A percentile compares a stretch with the other conserved stretches of the same genome.
These are phyloP conservation scores for Tuber aestivum DNA, from an alignment of 495 filamentous ascomycete species.

Conservation along the genomic window DNA sequence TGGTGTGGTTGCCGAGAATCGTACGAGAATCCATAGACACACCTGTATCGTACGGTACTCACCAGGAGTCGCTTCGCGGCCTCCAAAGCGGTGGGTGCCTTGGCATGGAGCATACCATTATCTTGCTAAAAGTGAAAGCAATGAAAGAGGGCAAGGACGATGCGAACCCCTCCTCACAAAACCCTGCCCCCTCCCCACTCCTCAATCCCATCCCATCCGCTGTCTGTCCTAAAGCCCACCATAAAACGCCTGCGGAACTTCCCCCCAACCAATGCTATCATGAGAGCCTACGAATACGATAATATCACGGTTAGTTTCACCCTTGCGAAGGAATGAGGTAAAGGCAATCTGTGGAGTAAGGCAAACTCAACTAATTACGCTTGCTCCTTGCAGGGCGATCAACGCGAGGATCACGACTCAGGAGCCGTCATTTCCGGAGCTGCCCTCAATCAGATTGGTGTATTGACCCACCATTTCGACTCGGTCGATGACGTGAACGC, in stretches of 20 bases:
- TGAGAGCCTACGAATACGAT: conserved; percentile 83
- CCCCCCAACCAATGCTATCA: conserved; percentile 43
- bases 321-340: conserved; percentile 29
- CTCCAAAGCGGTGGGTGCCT: too few relatives aligned
- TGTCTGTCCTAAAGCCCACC: conserved; percentile 9
- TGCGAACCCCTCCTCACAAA: conserved; percentile 16
- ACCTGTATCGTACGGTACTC: too few relatives aligned
- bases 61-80: too few relatives aligned
- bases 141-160: conserved; percentile 13
- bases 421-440: conserved; percentile 56
- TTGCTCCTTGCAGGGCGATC: conserved; percentile 63
- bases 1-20: too few relatives aligned
- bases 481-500: conserved; percentile 51
- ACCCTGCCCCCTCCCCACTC: conserved; percentile 14
- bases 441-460: conserved; percentile 67
- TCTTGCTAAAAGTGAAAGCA: too few relatives aligned
- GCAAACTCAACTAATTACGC: conserved; percentile 1
- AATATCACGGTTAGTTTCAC: conserved; percentile 60
- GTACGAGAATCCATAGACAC: too few relatives aligned
- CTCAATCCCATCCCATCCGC: neutral
- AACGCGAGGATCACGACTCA: conserved; percentile 83
- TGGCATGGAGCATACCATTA: too few relatives aligned
- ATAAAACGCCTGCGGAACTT: conserved; percentile 5
- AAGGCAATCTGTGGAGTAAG: conserved; percentile 7
- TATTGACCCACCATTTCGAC: conserved; percentile 67